Evolutionary conservation across 2,329 filamentous ascomycete species (phyloP).

Genomic region (Corniculantispora saksenae): DNA sequence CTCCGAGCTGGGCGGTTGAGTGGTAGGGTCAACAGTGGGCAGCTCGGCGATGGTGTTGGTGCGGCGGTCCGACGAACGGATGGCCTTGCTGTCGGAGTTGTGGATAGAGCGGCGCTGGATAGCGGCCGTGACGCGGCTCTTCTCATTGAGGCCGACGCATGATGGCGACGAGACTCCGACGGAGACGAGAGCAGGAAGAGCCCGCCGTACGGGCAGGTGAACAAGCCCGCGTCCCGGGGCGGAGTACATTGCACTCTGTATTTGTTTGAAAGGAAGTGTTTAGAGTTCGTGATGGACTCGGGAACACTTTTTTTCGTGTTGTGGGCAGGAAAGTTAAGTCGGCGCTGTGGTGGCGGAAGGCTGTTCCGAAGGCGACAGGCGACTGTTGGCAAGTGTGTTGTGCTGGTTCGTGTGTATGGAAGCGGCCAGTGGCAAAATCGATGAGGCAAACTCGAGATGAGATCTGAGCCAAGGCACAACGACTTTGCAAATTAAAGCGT

Average conservation of each 20-base stretch:
- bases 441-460: background rate
- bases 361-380: slow-evolving; percentile 5
- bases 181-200: slow-evolving; percentile 16
- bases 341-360: slow-evolving; percentile 9
- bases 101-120: slow-evolving; percentile 34
- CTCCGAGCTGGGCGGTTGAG: slow-evolving; percentile 30
- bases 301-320: background rate
- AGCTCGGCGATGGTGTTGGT: slow-evolving; percentile 37
- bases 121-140: slow-evolving; percentile 13
- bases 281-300: slow-evolving; percentile 6
- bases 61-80: slow-evolving; percentile 38
- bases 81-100: slow-evolving; percentile 38
- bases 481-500: slow-evolving; percentile 17
- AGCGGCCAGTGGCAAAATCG: slow-evolving; percentile 1
- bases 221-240: slow-evolving; percentile 26
- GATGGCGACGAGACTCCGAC: slow-evolving; percentile 14
- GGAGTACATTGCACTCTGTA: slow-evolving; percentile 27
- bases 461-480: slow-evolving; percentile 12
- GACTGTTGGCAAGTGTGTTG: background rate
- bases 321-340: background rate
- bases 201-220: slow-evolving; percentile 24
- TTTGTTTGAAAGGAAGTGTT: slow-evolving; percentile 20
- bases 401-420: background rate
- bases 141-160: slow-evolving; percentile 22
- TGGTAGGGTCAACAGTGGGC: slow-evolving; percentile 30